phyloP scores from a whole-genome alignment of 169 alveolate species.

The Blepharisma undulans region DNA sequence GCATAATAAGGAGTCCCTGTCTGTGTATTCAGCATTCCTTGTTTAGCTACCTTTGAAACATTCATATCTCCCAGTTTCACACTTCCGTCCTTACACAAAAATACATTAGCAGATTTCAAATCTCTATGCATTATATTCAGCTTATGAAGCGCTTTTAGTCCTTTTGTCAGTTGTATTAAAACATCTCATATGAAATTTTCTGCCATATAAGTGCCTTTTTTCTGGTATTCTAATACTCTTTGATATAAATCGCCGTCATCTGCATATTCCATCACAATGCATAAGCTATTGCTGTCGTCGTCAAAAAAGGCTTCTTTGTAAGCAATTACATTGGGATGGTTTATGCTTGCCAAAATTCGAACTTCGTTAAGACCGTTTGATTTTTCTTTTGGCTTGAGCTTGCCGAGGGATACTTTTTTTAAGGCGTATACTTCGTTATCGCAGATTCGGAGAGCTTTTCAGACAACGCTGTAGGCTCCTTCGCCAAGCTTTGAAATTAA shows the following conservation, averaged over 20 bases:
- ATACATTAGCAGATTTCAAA: constrained; percentile 84
- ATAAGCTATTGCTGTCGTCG: constrained; percentile 3
- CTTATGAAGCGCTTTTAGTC: constrained; percentile 81
- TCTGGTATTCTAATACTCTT: constrained; percentile 40
- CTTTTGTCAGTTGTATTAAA: constrained; percentile 61
- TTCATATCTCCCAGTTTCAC: constrained; percentile 95
- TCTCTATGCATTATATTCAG: constrained; percentile 84
- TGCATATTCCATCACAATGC: constrained; percentile 39
- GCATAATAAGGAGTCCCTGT: constrained; percentile 96
- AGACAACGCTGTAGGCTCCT: constrained; percentile 82
- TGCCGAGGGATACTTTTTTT: background rate
- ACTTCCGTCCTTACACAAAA: constrained; percentile 77
- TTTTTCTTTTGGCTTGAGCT: constrained; percentile 57
- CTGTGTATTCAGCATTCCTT: constrained; percentile 91
- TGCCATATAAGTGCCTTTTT: constrained; percentile 41
- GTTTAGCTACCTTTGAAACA: constrained; percentile 91
- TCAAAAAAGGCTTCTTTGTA: constrained; percentile 70
- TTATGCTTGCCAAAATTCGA: constrained; percentile 76
- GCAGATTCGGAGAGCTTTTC: constrained; percentile 50
- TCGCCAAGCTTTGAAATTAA: constrained; percentile 68
- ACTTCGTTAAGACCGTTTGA: constrained; percentile 77
- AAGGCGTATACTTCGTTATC: constrained; percentile 22
- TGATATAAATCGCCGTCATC: constrained; percentile 61
- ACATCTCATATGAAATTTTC: constrained; percentile 63
- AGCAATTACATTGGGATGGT: constrained; percentile 59